Conservation (phyloP, 495 filamentous ascomycete species). For the Trichoderma asperelloides region DNA sequence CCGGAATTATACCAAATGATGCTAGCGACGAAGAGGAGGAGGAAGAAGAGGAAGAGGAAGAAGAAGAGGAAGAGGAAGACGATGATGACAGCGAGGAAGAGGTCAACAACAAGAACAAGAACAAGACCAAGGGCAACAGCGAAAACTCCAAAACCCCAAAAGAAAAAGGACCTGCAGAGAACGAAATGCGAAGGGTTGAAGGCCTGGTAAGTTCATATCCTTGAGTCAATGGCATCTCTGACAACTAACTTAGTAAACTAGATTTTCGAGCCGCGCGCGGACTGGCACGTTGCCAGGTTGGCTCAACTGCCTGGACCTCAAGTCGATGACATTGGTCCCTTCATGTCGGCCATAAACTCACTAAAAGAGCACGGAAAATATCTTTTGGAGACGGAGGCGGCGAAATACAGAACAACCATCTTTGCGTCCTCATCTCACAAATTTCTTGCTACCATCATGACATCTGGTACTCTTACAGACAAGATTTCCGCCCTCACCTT, state of each 20-base stretch:
- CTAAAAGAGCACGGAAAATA: constrained; percentile 66
- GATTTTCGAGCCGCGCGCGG: constrained; percentile 68
- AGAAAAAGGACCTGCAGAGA: constrained; percentile 10
- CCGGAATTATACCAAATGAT: constrained; percentile 25
- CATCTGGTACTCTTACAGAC: constrained; percentile 89
- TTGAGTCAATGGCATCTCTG: constrained; percentile 13
- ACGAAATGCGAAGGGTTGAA: constrained; percentile 1
- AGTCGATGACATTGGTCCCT: constrained; percentile 39
- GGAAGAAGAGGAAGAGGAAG: constrained; percentile 16
- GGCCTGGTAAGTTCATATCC: constrained; percentile 7
- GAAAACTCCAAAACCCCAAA: constrained; percentile 16
- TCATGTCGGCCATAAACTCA: constrained; percentile 54
- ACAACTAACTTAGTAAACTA: constrained; percentile 23
- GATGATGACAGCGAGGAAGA: constrained; percentile 15
- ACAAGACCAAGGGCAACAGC: constrained; percentile 12
- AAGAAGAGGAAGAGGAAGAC: constrained; percentile 18
- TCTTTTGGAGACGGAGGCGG: constrained; percentile 65
- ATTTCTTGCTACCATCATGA: constrained; percentile 94
- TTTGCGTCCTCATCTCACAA: constrained; percentile 72
- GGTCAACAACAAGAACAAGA: constrained; percentile 7
- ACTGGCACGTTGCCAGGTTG: constrained; percentile 70
- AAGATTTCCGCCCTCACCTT: constrained; percentile 93
- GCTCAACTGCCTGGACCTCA: constrained; percentile 41
- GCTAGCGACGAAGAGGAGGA: constrained; percentile 25
- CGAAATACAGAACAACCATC: constrained; percentile 43